A percentile compares a stretch with the other conserved stretches of the same genome.
Conservation (phyloP, 2,329 filamentous ascomycete species). For the Ramularia endophylla region DNA sequence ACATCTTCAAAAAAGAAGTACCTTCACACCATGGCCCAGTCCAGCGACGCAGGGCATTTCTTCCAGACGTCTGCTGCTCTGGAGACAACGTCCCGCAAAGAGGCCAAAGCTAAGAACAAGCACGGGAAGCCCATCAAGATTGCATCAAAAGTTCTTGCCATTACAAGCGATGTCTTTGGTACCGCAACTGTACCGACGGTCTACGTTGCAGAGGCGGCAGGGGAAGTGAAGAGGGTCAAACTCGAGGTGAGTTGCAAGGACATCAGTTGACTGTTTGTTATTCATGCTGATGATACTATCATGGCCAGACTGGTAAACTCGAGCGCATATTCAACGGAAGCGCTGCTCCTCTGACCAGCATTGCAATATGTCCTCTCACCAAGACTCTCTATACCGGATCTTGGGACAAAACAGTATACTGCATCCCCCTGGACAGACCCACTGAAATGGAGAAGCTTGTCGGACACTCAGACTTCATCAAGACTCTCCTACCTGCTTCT, state of each 20-base stretch:
- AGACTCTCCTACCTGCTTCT: slow-evolving; percentile 61
- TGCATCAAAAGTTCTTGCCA: slow-evolving; percentile 79
- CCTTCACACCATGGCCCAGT: slow-evolving; percentile 52
- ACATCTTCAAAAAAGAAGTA: background rate
- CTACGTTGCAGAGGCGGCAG: slow-evolving; percentile 83
- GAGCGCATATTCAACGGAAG: slow-evolving; percentile 62
- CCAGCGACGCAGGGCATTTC: slow-evolving; percentile 72
- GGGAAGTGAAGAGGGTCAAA: slow-evolving; percentile 65
- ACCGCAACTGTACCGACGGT: slow-evolving; percentile 50
- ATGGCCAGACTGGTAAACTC: slow-evolving; percentile 39
- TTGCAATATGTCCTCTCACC: slow-evolving; percentile 54
- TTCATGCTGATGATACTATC: background rate
- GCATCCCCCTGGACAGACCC: slow-evolving; percentile 44
- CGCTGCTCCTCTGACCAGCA: slow-evolving; percentile 69
- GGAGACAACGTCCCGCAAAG: slow-evolving; percentile 54
- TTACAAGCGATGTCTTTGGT: slow-evolving; percentile 59
- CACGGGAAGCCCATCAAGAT: slow-evolving; percentile 75
- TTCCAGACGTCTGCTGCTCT: slow-evolving; percentile 73
- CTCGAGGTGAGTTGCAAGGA: slow-evolving; percentile 62
- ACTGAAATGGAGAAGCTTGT: slow-evolving; percentile 8
- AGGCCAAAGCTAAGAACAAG: slow-evolving; percentile 71
- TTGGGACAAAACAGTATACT: slow-evolving; percentile 92
- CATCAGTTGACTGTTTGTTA: background rate
- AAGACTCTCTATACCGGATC: slow-evolving; percentile 73
- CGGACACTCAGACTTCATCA: slow-evolving; percentile 89